Conservation (phyloP, 2,329 filamentous ascomycete species). For the Ophiostoma sp. region DNA sequence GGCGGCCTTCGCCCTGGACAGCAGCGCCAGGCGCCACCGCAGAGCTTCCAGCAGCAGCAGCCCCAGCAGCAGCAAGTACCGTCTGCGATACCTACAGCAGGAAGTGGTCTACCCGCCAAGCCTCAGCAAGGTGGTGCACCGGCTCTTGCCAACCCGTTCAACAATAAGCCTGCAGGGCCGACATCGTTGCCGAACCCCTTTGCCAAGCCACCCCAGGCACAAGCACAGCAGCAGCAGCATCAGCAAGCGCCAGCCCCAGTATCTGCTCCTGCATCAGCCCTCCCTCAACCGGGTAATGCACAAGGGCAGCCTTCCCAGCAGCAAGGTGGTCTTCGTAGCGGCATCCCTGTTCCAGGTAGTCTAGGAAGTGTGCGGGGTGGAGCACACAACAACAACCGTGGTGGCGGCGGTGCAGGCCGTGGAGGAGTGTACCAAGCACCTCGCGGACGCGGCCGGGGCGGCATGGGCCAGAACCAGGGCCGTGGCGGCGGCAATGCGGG, state of each 20-base stretch:
- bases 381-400: conserved; percentile 23
- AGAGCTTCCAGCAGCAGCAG: conserved; percentile 8
- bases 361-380: conserved; percentile 28
- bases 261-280: conserved; percentile 20
- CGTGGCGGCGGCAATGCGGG: conserved; percentile 31
- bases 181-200: conserved; percentile 27
- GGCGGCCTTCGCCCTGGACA: conserved; percentile 21
- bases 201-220: conserved; percentile 20
- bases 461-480: conserved; percentile 27
- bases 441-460: conserved; percentile 29
- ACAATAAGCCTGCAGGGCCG: conserved; percentile 15
- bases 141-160: conserved; percentile 23
- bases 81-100: background rate
- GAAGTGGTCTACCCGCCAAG: background rate
- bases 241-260: conserved; percentile 18
- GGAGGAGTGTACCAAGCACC: conserved; percentile 32
- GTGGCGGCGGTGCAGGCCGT: conserved; percentile 27
- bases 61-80: conserved; percentile 8
- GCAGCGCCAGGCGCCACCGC: conserved; percentile 1
- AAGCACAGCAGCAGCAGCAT: conserved; percentile 17
- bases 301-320: conserved; percentile 19
- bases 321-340: conserved; percentile 23
- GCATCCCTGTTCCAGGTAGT: conserved; percentile 28
- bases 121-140: conserved; percentile 5
- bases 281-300: conserved; percentile 21